Base-by-base conservation (phyloP, 2,329 filamentous ascomycete species). In the Fusarium keratoplasticum region DNA sequence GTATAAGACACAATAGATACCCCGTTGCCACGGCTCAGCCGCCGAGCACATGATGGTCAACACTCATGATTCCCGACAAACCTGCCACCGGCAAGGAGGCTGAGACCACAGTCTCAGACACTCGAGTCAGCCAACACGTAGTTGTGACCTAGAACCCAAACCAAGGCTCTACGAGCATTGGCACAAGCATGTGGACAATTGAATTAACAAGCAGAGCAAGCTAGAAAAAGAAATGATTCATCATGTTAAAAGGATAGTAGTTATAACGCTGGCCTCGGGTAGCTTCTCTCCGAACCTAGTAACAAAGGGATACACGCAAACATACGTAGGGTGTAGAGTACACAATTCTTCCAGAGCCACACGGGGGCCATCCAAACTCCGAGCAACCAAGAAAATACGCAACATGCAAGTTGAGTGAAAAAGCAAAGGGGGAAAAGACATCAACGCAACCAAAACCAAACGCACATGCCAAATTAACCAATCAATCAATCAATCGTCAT, bases 281-380 rank as follows among this genome's bases (percentile, higher is more conserved):
- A 66, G 27, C 67, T 65, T 67, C 38, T 59, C 61, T 38, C 62
- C 66, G 61, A 67, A 69, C 59, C 52, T 59, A 65, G 31, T 64
- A 47, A 36, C 42, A 61, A 67, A 62, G 55, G 60, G 20, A 35
- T 25, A 44, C 40, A 72, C 59, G 62, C 42, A 64, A 44, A 66
- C 20, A 61, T 47, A 61, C 47, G 58, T 22, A 42, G 50, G 57
- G 62, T 35, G 31, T 36, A 11, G 36, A 50, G 64, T 57, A 65
- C 65, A 70, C 55, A 67, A 67, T 67, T 64, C 71, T 67, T 69
- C 69, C 66, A 66, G 63, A 66, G 66, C 67, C 65, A 60, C 59
- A 50, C 54, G 59, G 31, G 55, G 65, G 47, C 47, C 61, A 78
- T 80, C 80, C 77, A 78, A 77, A 80, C 79, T 79, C 80, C 77